Evolutionary conservation across 2,329 filamentous ascomycete genomes (phyloP).

Genomic region (Berkeleyomyces rouxiae): DNA sequence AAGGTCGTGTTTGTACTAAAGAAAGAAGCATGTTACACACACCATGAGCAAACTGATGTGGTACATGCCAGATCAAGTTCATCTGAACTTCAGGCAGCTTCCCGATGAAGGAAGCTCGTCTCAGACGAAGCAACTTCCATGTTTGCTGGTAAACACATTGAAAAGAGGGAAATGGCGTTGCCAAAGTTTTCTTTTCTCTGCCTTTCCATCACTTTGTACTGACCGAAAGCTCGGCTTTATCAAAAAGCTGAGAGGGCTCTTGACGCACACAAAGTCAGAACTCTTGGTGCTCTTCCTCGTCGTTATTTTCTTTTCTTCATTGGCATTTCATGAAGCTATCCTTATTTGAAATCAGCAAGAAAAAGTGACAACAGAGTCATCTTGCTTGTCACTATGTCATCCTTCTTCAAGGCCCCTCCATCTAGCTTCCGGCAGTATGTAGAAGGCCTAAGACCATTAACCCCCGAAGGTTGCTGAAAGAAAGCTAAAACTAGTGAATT

Average conservation of each 20-base stretch:
- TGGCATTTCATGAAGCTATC: not conserved
- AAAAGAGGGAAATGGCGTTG: no score
- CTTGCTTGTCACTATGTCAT: not conserved
- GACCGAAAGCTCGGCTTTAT: no score
- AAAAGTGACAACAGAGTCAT: not conserved
- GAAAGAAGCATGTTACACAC: not conserved
- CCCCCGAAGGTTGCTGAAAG: not conserved
- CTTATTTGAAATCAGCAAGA: not conserved
- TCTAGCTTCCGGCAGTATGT: not conserved
- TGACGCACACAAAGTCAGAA: no score
- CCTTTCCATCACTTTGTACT: no score
- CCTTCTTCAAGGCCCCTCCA: not conserved
- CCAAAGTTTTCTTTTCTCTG: not conserved
- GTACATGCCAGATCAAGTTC: not conserved
- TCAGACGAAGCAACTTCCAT: not conserved
- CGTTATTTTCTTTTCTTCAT: not conserved
- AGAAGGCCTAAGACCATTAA: not conserved
- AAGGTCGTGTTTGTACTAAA: not conserved
- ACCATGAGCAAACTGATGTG: not conserved
- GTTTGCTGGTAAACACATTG: no score
- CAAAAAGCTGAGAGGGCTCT: no score
- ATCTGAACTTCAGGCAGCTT: not conserved
- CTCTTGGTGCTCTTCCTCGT: no score
- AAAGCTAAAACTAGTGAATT: not conserved
- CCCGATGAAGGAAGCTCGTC: not conserved